Conservation (phyloP, 2,329 filamentous ascomycete genomes). For the Orbilia ellipsospora region DNA sequence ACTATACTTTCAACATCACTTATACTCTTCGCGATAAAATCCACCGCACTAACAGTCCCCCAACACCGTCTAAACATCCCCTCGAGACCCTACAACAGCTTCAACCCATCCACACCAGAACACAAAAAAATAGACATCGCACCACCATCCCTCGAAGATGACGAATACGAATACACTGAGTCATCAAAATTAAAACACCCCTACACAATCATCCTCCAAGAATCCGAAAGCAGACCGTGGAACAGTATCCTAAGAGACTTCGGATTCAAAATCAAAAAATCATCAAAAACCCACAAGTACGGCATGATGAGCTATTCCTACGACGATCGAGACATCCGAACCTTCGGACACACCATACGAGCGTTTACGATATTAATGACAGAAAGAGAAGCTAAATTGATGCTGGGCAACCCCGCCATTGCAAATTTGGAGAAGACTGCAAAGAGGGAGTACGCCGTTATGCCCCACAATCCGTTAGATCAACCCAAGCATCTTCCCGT, state of each 20-base stretch:
- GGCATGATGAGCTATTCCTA: conserved; percentile 42
- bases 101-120: background rate
- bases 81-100: background rate
- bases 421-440: conserved; percentile 17
- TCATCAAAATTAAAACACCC: background rate
- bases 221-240: conserved; percentile 55
- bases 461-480: conserved; percentile 36
- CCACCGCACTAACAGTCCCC: background rate
- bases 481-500: conserved; percentile 14
- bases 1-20: conserved; percentile 1
- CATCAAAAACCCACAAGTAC: conserved; percentile 7
- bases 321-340: conserved; percentile 39
- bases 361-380: conserved; percentile 57
- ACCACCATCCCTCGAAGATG: background rate
- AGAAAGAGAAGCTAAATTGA: conserved; percentile 16
- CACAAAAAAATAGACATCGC: background rate
- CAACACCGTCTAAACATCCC: background rate
- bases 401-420: conserved; percentile 23
- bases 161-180: conserved; percentile 19
- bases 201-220: conserved; percentile 56
- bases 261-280: conserved; percentile 41
- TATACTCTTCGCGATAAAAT: conserved; percentile 10
- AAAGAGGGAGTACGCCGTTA: conserved; percentile 24
- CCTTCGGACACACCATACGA: conserved; percentile 40
- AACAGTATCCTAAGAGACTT: conserved; percentile 56